Base-by-base conservation (phyloP, 768 basidiomycete species). In the Podaxis pistillaris region DNA sequence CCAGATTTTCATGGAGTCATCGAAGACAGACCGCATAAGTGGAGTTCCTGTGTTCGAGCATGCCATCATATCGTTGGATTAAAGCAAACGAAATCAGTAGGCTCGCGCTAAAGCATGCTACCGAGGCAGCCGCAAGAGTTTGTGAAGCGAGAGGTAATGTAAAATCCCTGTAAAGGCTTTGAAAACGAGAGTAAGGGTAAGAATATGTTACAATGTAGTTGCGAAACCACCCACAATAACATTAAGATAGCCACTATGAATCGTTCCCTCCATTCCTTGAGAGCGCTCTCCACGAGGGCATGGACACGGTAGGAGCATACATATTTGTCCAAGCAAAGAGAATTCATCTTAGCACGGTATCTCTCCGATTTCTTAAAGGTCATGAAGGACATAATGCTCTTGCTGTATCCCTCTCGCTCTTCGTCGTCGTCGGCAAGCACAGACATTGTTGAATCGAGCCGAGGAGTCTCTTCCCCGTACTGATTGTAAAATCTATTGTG, bases 281-380 rank as follows among this genome's bases (percentile, higher is more conserved):
- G 69, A 41, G 75, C 78, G 1, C 60, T 52, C 3, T 75, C 67
- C 60, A 86, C 74, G 68, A 89, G 81, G 7, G 70, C 64, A 19
- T 76, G 71, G 85, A 87, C 88, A 17, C 84, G 81, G 58, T 78
- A 75, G 0, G 70, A 76, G 58, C 85, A 86, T 2, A 87, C 82
- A 56, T 84, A 73, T 37, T 80, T 77, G 63, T 90, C 89, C 2
- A 81, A 72, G 67, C 79, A 89, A 1, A 87, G 64, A 4, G 78
- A 72, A 47, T 85, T 76, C 9, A 90, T 67, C 17, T 74, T 72
- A 9, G 67, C 65, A 8, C 72, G 66, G 66, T 84, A 86, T n/a
- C 65, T 63, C 13, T 75, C 72, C 0, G 86, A 83, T 2, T 79
- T 71, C n/a, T 76, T 72, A 74, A 87, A 82, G 38, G 84, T 73